phyloP scores from a whole-genome alignment of 352 stramenopile species.

The Pythium biforme region DNA sequence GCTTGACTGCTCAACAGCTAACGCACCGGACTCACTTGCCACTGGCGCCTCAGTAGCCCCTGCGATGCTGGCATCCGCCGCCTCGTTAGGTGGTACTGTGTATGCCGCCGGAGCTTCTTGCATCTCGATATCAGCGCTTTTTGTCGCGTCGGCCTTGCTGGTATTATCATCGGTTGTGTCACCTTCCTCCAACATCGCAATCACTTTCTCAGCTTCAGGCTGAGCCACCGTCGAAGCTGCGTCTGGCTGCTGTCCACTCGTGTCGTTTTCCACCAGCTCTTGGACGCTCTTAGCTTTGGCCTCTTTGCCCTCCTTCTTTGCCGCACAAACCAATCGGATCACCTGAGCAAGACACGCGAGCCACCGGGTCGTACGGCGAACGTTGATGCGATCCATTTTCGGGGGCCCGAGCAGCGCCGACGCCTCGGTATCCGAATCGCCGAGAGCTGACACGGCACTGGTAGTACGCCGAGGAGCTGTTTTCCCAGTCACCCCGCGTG shows the following conservation, averaged over 20 bases:
- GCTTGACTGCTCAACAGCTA: background rate
- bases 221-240: background rate
- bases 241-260: background rate
- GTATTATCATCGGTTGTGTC: background rate
- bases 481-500: conserved; percentile 1
- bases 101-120: background rate
- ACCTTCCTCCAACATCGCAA: background rate
- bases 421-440: conserved; percentile 23
- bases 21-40: background rate
- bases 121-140: background rate
- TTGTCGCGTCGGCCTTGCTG: background rate
- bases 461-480: conserved; percentile 3
- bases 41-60: background rate
- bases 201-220: background rate
- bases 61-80: background rate
- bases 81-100: background rate
- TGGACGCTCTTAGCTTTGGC: background rate
- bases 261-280: background rate
- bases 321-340: conserved; percentile 45
- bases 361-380: conserved; percentile 73
- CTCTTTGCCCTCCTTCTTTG: conserved; percentile 15
- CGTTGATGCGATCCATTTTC: conserved; percentile 82
- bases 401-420: conserved; percentile 39
- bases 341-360: conserved; percentile 63
- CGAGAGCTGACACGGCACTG: background rate